Percentiles rank a stretch among this genome's conserved stretches.
Conservation (phyloP, 148 eudicot genomes). For the Camellia japonica region DNA sequence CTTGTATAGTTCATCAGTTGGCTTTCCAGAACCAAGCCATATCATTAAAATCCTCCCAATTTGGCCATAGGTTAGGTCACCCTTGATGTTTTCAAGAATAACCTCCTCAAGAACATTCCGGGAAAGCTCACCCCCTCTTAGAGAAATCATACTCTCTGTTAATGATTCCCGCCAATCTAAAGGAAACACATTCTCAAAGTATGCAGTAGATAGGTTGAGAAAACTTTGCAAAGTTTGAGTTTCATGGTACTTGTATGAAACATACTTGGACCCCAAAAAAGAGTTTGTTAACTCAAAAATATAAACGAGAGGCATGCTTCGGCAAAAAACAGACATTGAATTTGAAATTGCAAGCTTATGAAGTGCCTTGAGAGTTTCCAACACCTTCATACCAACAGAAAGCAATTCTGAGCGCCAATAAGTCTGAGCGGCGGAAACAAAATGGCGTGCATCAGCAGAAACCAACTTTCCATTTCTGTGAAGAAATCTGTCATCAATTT, state of each 20-base stretch:
- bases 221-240: slow-evolving; percentile 18
- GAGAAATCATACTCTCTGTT: slow-evolving; percentile 29
- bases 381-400: slow-evolving; percentile 45
- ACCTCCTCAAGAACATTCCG: slow-evolving; percentile 41
- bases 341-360: slow-evolving; percentile 15
- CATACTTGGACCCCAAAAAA: slow-evolving; percentile 35
- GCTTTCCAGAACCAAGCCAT: slow-evolving; percentile 46
- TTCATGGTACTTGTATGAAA: slow-evolving; percentile 12
- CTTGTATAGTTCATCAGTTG: slow-evolving; percentile 21
- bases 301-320: slow-evolving; percentile 24
- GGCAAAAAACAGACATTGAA: slow-evolving; percentile 26
- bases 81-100: slow-evolving; percentile 21
- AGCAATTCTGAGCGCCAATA: slow-evolving; percentile 44
- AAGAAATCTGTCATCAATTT: slow-evolving; percentile 25
- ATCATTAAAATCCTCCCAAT: slow-evolving; percentile 57
- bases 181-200: slow-evolving; percentile 42
- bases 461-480: slow-evolving; percentile 30
- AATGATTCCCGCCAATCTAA: slow-evolving; percentile 38
- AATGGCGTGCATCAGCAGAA: slow-evolving; percentile 19
- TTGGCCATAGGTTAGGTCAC: slow-evolving; percentile 37
- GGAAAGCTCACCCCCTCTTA: slow-evolving; percentile 43
- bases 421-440: slow-evolving; percentile 27
- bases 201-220: slow-evolving; percentile 21
- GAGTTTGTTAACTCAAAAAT: slow-evolving; percentile 47
- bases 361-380: slow-evolving; percentile 41